phyloP scores from a whole-genome alignment of 768 basidiomycete species.

The Pisolithus microcarpus region DNA sequence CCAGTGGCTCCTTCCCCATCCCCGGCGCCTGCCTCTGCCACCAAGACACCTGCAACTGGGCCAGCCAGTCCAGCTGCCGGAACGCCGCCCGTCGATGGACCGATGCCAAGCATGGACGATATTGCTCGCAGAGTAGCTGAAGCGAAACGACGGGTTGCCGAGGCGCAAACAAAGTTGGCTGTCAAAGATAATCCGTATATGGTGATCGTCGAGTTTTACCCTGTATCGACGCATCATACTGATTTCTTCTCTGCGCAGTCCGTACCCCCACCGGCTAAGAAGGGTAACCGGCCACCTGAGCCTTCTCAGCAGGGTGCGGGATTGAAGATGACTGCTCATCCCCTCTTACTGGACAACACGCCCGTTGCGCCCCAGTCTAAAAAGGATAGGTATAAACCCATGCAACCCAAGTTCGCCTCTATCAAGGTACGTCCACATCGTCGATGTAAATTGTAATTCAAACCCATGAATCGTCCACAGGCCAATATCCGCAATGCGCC shows the following conservation, averaged over 20 bases:
- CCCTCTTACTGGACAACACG: slow-evolving; percentile 63
- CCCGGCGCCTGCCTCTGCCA: slow-evolving; percentile 7
- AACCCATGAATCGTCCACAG: slow-evolving; percentile 21
- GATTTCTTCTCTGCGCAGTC: slow-evolving; percentile 30
- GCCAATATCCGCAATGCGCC: slow-evolving; percentile 76
- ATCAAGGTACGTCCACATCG: slow-evolving; percentile 55
- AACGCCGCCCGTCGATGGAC: slow-evolving; percentile 35
- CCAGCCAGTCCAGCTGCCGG: slow-evolving; percentile 17
- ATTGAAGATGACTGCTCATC: slow-evolving; percentile 87
- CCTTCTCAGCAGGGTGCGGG: slow-evolving; percentile 74
- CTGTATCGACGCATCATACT: background rate
- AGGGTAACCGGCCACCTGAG: slow-evolving; percentile 45
- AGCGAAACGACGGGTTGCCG: slow-evolving; percentile 77
- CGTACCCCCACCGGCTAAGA: slow-evolving; percentile 46
- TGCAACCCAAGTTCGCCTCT: slow-evolving; percentile 98
- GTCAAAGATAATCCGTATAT: slow-evolving; percentile 85
- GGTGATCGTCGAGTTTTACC: slow-evolving; percentile 32
- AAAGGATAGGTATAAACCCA: slow-evolving; percentile 93
- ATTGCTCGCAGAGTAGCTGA: slow-evolving; percentile 71
- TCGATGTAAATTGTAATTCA: background rate
- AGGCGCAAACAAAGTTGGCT: slow-evolving; percentile 69
- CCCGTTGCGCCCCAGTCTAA: slow-evolving; percentile 58
- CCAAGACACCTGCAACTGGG: background rate
- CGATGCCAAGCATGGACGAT: slow-evolving; percentile 48
- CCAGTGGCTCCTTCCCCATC: slow-evolving; percentile 19